These are phyloP conservation scores for Xylaria palmicola DNA, from an alignment of 495 filamentous ascomycete genomes.

Conservation along the genomic window DNA sequence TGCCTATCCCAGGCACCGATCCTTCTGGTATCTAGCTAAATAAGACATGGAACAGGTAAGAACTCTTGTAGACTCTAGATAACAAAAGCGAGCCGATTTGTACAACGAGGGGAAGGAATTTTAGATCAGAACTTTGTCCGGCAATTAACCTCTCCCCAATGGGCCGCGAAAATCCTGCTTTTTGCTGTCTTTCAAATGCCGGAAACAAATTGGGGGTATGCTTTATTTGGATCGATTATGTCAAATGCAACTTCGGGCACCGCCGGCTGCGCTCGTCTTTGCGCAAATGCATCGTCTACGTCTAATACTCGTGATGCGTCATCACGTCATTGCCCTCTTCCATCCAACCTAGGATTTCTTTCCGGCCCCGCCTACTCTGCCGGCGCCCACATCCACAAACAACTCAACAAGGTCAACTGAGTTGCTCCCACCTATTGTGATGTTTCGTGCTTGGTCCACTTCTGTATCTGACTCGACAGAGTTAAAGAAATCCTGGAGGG, in stretches of 20 bases:
- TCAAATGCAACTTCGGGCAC: conserved; percentile 6
- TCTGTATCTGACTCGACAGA: conserved; percentile 27
- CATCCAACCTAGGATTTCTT: neutral
- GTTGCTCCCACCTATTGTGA: conserved; percentile 43
- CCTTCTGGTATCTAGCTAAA: conserved; percentile 3
- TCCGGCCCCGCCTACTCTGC: conserved; percentile 25
- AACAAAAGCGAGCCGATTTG: conserved; percentile 8
- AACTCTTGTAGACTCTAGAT: conserved; percentile 6
- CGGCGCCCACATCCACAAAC: conserved; percentile 37
- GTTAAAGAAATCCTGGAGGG: conserved; percentile 55
- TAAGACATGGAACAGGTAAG: conserved; percentile 5
- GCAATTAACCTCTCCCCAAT: neutral
- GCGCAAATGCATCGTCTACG: neutral
- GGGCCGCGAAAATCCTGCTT: neutral
- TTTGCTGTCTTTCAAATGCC: conserved; percentile 8
- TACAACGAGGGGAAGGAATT: conserved; percentile 12
- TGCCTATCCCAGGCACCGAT: neutral
- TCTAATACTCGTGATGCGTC: too few relatives aligned
- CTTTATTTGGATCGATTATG: neutral
- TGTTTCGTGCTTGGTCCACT: conserved; percentile 36
- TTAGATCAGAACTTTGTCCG: neutral
- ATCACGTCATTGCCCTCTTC: neutral
- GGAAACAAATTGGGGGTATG: neutral
- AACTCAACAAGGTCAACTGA: conserved; percentile 48
- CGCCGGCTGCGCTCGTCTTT: neutral